Evolutionary conservation across 164 flowering plant species (phyloP).

Genomic region (Berberis vulgaris): DNA sequence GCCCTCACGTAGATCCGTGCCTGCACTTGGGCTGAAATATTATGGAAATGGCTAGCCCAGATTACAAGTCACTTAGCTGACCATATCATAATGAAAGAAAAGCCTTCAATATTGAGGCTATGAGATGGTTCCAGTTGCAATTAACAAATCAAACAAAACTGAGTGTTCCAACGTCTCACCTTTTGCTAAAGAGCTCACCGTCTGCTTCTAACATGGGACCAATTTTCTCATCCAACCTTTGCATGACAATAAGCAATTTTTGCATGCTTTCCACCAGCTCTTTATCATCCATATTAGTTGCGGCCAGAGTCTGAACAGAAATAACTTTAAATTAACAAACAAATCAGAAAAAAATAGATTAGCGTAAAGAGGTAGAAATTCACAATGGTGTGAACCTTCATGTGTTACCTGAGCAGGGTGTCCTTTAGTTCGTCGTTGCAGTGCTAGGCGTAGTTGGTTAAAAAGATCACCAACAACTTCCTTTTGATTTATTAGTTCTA

Average conservation of each 20-base stretch:
- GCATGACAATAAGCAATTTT: conserved; percentile 89
- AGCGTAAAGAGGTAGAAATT: background rate
- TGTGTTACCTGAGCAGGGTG: conserved; percentile 88
- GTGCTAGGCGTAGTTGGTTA: conserved; percentile 91
- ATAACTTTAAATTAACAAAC: too few species aligned
- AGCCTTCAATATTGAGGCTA: too few species aligned
- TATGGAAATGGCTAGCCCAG: too few species aligned
- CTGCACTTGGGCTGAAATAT: too few species aligned
- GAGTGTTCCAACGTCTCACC: conserved; percentile 28
- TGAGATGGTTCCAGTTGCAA: too few species aligned
- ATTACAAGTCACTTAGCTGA: too few species aligned
- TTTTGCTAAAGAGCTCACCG: conserved; percentile 77
- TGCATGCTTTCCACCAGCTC: conserved; percentile 89
- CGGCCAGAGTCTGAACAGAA: conserved; percentile 72
- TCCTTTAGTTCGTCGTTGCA: conserved; percentile 69
- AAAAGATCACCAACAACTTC: conserved; percentile 90
- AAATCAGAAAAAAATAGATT: background rate
- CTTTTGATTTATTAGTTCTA: conserved; percentile 86
- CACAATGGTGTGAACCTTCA: background rate
- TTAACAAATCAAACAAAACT: too few species aligned
- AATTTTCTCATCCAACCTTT: conserved; percentile 74
- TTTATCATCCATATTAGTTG: conserved; percentile 75
- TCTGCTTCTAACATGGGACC: conserved; percentile 80
- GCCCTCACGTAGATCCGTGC: too few species aligned
- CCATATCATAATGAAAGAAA: too few species aligned